Conservation (phyloP, 2,329 filamentous ascomycete species). For the Tympanopsis confertula region DNA sequence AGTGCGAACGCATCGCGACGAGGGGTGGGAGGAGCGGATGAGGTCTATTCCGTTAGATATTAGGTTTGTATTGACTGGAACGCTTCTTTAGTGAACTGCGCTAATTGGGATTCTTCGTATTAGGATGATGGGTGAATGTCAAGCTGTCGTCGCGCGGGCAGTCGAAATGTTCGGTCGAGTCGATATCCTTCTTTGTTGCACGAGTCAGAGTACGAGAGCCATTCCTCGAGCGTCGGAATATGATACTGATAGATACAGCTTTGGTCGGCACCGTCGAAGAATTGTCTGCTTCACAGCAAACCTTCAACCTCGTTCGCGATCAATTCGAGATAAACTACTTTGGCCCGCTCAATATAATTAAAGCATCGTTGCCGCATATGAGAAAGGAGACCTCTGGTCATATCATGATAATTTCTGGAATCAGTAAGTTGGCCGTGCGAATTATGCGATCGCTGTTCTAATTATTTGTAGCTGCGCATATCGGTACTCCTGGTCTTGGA, state of each 20-base stretch:
- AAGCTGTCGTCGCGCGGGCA: slow-evolving; percentile 49
- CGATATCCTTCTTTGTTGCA: slow-evolving; percentile 51
- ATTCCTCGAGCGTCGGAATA: not conserved
- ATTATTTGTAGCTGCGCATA: slow-evolving; percentile 36
- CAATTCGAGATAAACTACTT: slow-evolving; percentile 60
- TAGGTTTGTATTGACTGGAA: slow-evolving; percentile 20
- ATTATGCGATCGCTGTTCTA: slow-evolving; percentile 7
- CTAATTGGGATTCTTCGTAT: slow-evolving; percentile 3
- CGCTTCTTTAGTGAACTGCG: not conserved
- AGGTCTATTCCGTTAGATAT: slow-evolving; percentile 44
- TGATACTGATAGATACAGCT: slow-evolving; percentile 19
- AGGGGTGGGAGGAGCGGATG: slow-evolving; percentile 41
- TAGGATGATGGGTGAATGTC: slow-evolving; percentile 47
- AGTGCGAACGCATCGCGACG: slow-evolving; percentile 28
- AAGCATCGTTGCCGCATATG: slow-evolving; percentile 46
- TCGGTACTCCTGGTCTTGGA: slow-evolving; percentile 51
- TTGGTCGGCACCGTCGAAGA: slow-evolving; percentile 54
- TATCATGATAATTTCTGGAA: slow-evolving; percentile 49
- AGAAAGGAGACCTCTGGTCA: slow-evolving; percentile 45
- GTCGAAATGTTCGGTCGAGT: slow-evolving; percentile 46
- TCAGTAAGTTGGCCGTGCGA: slow-evolving; percentile 26
- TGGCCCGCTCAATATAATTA: slow-evolving; percentile 54
- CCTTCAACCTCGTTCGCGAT: slow-evolving; percentile 45
- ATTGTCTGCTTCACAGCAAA: slow-evolving; percentile 38
- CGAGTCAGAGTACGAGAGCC: slow-evolving; percentile 35